Percentiles rank a stretch among this genome's conserved stretches.
Evolutionary conservation across 371 early-diverging fungal genomes (phyloP).

Genomic region (Mucor indicus): DNA sequence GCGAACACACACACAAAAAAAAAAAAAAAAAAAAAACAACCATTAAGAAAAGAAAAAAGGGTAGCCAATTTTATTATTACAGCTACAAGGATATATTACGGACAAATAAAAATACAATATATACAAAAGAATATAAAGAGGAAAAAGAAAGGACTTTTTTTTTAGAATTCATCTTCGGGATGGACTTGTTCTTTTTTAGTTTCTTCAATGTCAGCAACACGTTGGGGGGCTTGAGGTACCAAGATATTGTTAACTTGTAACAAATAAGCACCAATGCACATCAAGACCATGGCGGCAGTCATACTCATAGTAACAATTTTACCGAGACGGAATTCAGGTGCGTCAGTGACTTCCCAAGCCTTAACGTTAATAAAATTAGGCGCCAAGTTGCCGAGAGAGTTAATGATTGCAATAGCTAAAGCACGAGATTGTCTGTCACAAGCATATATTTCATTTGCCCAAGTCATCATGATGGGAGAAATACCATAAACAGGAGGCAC

Average conservation of each 20-base stretch:
- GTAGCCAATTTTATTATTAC: too few relatives aligned
- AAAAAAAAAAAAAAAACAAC: too few relatives aligned
- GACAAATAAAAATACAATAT: too few relatives aligned
- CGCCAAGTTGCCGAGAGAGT: conserved; percentile 35
- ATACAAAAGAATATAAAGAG: too few relatives aligned
- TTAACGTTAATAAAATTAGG: conserved; percentile 39
- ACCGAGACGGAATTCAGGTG: conserved; percentile 30
- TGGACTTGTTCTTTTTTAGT: conserved; percentile 17
- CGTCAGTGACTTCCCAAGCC: conserved; percentile 25
- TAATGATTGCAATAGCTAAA: conserved; percentile 38
- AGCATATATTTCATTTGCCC: conserved; percentile 39
- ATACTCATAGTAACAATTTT: conserved; percentile 37
- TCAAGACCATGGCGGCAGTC: conserved; percentile 26
- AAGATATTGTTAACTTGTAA: conserved; percentile 24
- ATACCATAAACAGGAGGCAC: conserved; percentile 32
- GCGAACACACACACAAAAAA: too few relatives aligned
- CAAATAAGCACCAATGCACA: conserved; percentile 16
- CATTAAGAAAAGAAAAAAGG: too few relatives aligned
- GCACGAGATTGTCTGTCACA: conserved; percentile 31
- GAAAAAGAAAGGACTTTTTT: too few relatives aligned
- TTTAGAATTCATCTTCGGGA: too few relatives aligned
- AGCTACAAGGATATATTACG: too few relatives aligned
- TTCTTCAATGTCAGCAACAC: conserved; percentile 28
- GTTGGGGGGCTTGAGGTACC: conserved; percentile 33
- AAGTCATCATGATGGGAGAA: conserved; percentile 39